Evolutionary conservation across 306 rosid genomes (phyloP).

Genomic region (Cajanus cajan): DNA sequence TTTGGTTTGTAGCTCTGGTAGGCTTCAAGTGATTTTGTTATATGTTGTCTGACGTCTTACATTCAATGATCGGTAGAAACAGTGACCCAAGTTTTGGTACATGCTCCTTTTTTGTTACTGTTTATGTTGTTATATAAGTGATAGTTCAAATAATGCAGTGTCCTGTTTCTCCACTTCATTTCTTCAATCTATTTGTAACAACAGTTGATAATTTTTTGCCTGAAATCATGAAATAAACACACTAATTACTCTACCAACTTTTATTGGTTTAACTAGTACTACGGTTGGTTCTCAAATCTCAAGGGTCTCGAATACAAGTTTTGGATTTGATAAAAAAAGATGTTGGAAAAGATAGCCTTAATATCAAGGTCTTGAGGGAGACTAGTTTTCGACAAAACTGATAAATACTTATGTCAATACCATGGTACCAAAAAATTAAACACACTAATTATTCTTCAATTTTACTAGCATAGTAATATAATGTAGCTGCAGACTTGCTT

Average conservation of each 20-base stretch:
- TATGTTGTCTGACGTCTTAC: background rate
- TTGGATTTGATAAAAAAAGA: no score
- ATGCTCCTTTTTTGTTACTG: background rate
- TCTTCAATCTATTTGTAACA: background rate
- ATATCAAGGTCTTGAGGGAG: no score
- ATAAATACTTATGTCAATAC: no score
- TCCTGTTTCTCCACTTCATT: background rate
- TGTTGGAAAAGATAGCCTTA: no score
- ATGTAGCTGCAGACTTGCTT: background rate
- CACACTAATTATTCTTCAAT: constrained; percentile 1
- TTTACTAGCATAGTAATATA: background rate
- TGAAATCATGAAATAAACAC: background rate
- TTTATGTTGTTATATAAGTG: background rate
- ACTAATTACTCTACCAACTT: background rate
- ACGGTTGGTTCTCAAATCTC: no score
- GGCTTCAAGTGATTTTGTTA: background rate
- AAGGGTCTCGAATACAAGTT: no score
- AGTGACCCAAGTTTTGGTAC: background rate
- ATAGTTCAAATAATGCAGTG: background rate
- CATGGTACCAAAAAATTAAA: no score
- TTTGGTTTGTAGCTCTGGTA: constrained; percentile 1
- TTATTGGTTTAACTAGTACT: no score
- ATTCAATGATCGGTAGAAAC: constrained; percentile 2
- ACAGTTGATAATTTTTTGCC: background rate
- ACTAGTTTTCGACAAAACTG: no score